Evolutionary conservation across 2,329 filamentous ascomycete species (phyloP).

Genomic region (Davidsoniella australis): DNA sequence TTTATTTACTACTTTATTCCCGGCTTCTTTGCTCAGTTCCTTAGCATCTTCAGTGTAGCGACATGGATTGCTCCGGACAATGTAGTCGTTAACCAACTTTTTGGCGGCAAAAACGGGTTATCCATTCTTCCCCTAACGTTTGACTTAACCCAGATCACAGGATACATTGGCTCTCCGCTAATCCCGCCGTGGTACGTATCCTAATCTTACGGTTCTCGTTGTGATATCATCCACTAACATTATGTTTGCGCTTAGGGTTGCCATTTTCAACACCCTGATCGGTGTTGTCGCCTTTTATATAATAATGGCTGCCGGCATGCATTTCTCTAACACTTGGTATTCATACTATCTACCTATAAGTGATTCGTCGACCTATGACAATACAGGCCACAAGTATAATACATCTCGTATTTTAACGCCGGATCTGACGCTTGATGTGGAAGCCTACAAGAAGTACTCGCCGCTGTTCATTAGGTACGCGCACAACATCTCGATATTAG

Average conservation of each 20-base stretch:
- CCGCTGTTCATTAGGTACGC: conserved; percentile 43
- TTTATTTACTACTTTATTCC: conserved; percentile 55
- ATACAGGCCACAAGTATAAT: conserved; percentile 47
- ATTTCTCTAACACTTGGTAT: conserved; percentile 52
- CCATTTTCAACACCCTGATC: conserved; percentile 55
- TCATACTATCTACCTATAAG: conserved; percentile 49
- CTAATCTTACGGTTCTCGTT: background rate
- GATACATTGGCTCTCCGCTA: conserved; percentile 49
- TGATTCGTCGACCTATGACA: conserved; percentile 55
- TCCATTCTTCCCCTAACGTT: conserved; percentile 57
- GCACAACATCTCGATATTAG: background rate
- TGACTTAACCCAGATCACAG: conserved; percentile 59
- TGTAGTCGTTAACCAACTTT: conserved; percentile 52
- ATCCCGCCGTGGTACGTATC: conserved; percentile 46
- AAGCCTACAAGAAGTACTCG: conserved; percentile 49
- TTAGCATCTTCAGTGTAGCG: conserved; percentile 53
- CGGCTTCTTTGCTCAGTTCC: conserved; percentile 49
- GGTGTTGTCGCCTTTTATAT: conserved; percentile 51
- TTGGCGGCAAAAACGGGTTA: conserved; percentile 50
- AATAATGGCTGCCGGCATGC: conserved; percentile 38
- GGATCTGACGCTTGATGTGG: conserved; percentile 43
- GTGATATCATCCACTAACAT: background rate
- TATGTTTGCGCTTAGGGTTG: conserved; percentile 30
- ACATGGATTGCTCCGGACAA: conserved; percentile 58
- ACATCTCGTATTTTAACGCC: conserved; percentile 44